Evolutionary conservation across 768 basidiomycete species (phyloP).

Genomic region (Sarcodon sp.): DNA sequence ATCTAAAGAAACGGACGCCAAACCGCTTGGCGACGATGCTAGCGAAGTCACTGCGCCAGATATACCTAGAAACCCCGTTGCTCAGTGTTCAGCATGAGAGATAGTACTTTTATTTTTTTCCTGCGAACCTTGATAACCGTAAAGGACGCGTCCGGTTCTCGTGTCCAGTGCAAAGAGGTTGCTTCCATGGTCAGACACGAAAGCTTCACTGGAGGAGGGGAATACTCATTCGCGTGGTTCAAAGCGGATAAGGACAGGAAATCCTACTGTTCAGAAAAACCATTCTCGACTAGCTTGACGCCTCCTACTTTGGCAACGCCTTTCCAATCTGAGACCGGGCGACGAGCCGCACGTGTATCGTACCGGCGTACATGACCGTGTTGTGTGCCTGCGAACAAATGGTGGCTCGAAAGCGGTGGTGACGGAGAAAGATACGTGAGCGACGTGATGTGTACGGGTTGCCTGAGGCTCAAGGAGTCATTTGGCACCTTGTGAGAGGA

Average conservation of each 20-base stretch:
- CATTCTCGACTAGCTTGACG: slow-evolving; percentile 43
- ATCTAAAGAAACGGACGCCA: slow-evolving; percentile 57
- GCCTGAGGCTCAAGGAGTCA: slow-evolving; percentile 61
- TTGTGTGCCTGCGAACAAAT: slow-evolving; percentile 61
- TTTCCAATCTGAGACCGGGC: slow-evolving; percentile 60
- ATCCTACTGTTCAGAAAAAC: slow-evolving; percentile 52
- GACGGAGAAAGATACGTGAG: slow-evolving; percentile 43
- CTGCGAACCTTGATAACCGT: slow-evolving; percentile 51
- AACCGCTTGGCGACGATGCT: slow-evolving; percentile 34
- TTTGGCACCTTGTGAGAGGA: slow-evolving; percentile 41
- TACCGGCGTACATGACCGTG: slow-evolving; percentile 66
- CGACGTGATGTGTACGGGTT: slow-evolving; percentile 65
- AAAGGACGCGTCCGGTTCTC: slow-evolving; percentile 50
- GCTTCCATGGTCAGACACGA: slow-evolving; percentile 53
- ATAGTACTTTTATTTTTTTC: not conserved
- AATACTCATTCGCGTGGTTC: not conserved
- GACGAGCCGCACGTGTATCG: slow-evolving; percentile 56
- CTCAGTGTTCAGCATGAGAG: not conserved
- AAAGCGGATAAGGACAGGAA: not conserved
- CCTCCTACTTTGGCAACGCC: slow-evolving; percentile 48
- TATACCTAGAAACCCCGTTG: slow-evolving; percentile 32
- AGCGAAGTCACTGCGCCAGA: slow-evolving; percentile 60
- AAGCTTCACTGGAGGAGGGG: slow-evolving; percentile 41
- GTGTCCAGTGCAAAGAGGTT: slow-evolving; percentile 56
- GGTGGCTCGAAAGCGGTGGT: slow-evolving; percentile 21